Conservation (phyloP, 345 rosid genomes). For the Cochlearia excelsa region DNA sequence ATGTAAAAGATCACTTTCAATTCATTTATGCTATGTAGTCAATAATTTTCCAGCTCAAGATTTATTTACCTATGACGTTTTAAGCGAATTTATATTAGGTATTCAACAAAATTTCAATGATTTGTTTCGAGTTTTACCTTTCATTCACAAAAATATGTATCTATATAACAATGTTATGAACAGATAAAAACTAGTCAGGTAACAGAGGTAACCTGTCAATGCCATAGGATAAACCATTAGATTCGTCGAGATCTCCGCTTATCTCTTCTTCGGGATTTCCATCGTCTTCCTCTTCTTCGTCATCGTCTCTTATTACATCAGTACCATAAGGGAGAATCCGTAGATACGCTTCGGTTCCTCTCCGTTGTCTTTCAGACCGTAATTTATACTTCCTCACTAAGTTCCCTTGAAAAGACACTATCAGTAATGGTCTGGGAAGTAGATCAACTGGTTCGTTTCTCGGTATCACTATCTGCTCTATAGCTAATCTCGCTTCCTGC, state of each 20-base stretch:
- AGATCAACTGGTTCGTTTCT: slow-evolving; percentile 63
- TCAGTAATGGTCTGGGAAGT: slow-evolving; percentile 57
- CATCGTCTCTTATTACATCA: slow-evolving; percentile 24
- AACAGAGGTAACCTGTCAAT: slow-evolving; percentile 33
- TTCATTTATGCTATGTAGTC: too few relatives aligned
- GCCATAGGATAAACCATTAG: slow-evolving; percentile 19
- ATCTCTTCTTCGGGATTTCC: slow-evolving; percentile 37
- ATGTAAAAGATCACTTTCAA: too few relatives aligned
- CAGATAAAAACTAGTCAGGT: slow-evolving; percentile 28
- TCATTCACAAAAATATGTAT: too few relatives aligned
- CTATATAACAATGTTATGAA: slow-evolving; percentile 2
- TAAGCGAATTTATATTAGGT: too few relatives aligned
- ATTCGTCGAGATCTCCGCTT: slow-evolving; percentile 29
- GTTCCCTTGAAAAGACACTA: slow-evolving; percentile 61
- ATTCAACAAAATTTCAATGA: too few relatives aligned
- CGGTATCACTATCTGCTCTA: slow-evolving; percentile 72
- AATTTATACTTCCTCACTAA: slow-evolving; percentile 57
- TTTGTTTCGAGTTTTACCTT: too few relatives aligned
- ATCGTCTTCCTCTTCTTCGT: slow-evolving; percentile 32
- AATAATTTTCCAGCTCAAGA: too few relatives aligned
- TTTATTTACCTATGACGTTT: too few relatives aligned
- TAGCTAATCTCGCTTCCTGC: slow-evolving; percentile 84
- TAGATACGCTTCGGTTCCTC: slow-evolving; percentile 48
- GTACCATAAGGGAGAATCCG: slow-evolving; percentile 56
- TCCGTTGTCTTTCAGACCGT: slow-evolving; percentile 50